Base-by-base conservation (phyloP, 2,329 filamentous ascomycete genomes). In the Pseudonectria foliicola region DNA sequence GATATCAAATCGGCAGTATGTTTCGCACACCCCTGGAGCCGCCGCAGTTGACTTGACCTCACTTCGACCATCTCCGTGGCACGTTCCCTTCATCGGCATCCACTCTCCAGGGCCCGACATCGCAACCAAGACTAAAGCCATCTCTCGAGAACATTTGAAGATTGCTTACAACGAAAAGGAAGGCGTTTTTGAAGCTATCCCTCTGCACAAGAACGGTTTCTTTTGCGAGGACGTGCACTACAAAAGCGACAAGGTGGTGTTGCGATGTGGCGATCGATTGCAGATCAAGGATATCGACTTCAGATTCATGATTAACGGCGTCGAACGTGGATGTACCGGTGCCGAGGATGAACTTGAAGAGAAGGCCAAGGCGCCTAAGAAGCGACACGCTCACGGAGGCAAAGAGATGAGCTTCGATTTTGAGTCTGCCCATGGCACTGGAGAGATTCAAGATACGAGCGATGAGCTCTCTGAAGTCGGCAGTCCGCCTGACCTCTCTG, bases 361-460 rank as follows among this genome's bases (percentile, higher is more conserved):
- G 32, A 64, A 68, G 29, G 59, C 60, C 4, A 62, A 63, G 21
- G 33, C 40, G 1, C 64, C 61, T 30, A 71, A 69, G 42, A 66
- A 62, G 45, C 62, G 66, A 23, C 68, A 71, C 48, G 70, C 69
- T 7, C 67, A 74, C 34, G 73, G 73, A 24, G 75, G 75, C 36
- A 81, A 81, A 52, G 72, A 80, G 44, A 85, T 85, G 78, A 85
- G 80, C 55, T 80, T 85, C 42, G 78, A 81, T 36, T 85, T 85
- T 48, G 78, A 82, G 50, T 73, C 75, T 51, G 70, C 73, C 1
- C 68, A 75, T 39, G 73, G 74, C 27, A 67, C 71, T 38, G 75
- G 69, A 24, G 70, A 75, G 27, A 66, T 71, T 27, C 66, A 67
- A 29, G 73, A 76, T 40, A 76, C 71, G 3, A 77, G 73, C 41